These are phyloP conservation scores for Aspergillus eucalypticola DNA, from an alignment of 2,329 filamentous ascomycete species.

Conservation along the genomic window DNA sequence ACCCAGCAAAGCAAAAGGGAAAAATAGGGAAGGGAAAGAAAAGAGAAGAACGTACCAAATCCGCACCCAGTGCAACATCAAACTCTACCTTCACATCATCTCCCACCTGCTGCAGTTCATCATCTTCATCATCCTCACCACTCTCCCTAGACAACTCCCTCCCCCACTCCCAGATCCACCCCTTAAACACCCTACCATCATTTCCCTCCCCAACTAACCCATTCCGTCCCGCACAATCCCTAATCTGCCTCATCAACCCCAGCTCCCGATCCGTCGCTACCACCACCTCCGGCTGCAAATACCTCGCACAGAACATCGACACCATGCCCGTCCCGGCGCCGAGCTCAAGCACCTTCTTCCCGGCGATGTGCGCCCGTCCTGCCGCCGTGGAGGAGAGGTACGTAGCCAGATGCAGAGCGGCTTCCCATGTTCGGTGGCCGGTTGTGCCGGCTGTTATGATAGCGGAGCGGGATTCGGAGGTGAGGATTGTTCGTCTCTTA, in stretches of 20 bases:
- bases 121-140: slow-evolving; percentile 3
- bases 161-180: slow-evolving; percentile 47
- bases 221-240: slow-evolving; percentile 40
- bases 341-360: slow-evolving; percentile 62
- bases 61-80: slow-evolving; percentile 45
- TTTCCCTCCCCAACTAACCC: slow-evolving; percentile 21
- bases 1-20: too few species aligned
- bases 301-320: slow-evolving; percentile 62
- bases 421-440: slow-evolving; percentile 70
- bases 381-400: slow-evolving; percentile 54
- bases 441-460: slow-evolving; percentile 62
- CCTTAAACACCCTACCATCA: slow-evolving; percentile 20
- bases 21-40: too few species aligned
- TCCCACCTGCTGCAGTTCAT: too few species aligned
- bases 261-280: slow-evolving; percentile 64
- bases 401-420: slow-evolving; percentile 63
- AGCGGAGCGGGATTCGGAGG: slow-evolving; percentile 57
- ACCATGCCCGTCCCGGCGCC: slow-evolving; percentile 69
- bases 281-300: slow-evolving; percentile 56
- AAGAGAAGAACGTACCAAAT: slow-evolving; percentile 35
- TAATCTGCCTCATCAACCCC: slow-evolving; percentile 42
- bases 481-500: slow-evolving; percentile 32
- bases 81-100: slow-evolving; percentile 20
- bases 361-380: slow-evolving; percentile 50
- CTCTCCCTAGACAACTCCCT: slow-evolving; percentile 25